Conservation (phyloP, 2,329 filamentous ascomycete species). For the Colletotrichum sp. region DNA sequence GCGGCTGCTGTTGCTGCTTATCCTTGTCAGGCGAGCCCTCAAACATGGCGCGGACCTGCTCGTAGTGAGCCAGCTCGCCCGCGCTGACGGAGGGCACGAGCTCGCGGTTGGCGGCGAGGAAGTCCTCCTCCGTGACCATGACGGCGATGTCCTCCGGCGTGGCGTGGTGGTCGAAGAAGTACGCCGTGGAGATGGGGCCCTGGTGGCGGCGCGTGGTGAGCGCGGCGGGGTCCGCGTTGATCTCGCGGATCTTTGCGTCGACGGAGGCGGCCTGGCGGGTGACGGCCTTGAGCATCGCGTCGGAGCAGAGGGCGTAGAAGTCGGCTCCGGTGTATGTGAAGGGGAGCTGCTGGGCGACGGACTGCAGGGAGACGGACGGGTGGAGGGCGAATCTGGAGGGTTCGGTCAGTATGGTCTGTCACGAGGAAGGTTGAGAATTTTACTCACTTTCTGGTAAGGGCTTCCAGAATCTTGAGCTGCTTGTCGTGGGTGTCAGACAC, state of each 20-base stretch:
- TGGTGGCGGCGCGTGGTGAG: conserved; percentile 23
- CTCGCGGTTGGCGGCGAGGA: conserved; percentile 79
- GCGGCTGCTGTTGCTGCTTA: conserved; percentile 31
- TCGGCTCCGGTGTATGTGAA: conserved; percentile 98
- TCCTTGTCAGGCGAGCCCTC: conserved; percentile 65
- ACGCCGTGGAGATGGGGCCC: conserved; percentile 76
- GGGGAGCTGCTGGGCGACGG: conserved; percentile 78
- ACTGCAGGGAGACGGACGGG: conserved; percentile 74
- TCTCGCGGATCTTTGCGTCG: conserved; percentile 77
- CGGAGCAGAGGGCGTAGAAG: conserved; percentile 95
- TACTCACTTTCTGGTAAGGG: conserved; percentile 87
- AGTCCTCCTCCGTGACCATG: conserved; percentile 88
- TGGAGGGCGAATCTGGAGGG: conserved; percentile 77
- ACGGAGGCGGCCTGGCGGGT: conserved; percentile 86
- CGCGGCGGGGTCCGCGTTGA: conserved; percentile 58
- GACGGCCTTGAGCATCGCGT: conserved; percentile 98
- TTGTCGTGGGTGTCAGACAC: conserved; percentile 97
- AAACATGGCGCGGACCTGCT: conserved; percentile 80
- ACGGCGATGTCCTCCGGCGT: conserved; percentile 83
- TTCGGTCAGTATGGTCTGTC: background rate
- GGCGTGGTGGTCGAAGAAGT: conserved; percentile 94
- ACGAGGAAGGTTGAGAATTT: background rate
- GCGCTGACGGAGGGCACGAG: conserved; percentile 92
- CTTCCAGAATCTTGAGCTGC: conserved; percentile 92
- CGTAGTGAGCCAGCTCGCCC: conserved; percentile 91